Evolutionary conservation across 495 filamentous ascomycete species (phyloP), one percentile per base, ranked within the genome.

Genomic region (Lindgomyces ingoldianus): DNA sequence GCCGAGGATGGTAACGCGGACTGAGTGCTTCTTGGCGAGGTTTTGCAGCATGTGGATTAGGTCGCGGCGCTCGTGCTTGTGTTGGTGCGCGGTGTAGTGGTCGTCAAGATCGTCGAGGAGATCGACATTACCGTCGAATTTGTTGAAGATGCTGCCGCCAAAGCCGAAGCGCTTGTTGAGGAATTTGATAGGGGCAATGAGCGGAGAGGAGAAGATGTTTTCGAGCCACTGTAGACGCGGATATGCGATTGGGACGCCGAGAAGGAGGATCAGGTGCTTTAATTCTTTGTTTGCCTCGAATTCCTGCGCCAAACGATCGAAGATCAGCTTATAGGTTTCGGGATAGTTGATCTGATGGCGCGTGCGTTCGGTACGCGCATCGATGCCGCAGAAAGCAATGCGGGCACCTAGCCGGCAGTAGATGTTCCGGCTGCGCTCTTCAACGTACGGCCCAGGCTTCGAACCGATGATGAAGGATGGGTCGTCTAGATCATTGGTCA

Each of bases 201-300:
- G 53, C 1, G 93, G 93, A 49, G 88, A 93, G 30, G 80, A 81
- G 61, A 98, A 85, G 57, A 98, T 88, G 72, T 93, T 96, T 72
- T 91, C 88, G 4, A 96, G 82, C 93, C 93, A 96, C 11, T 90
- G 91, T 44, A 98, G 82, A 56, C 93, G 90, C 4, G 93, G 93
- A 72, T 96, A 98, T 4, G 93, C 92, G 65, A 98, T 96, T 1
- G 93, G 93, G 26, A 98, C 91, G 54, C 93, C 93, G 47, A 98
- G 78, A 3, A 98, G 81, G 3, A 98, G 79, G 42, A 98, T 82
- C 44, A 98, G 76, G 67, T 98, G 93, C 74, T 87, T 89, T 71
- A 92, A 88, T 25, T 83, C 69, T 72, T 86, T 73, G 68, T 82
- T 71, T 69, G 82, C 82, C 4, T 74, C 73, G 21, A 96, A 79